Evolutionary conservation across 352 stramenopile species (phyloP), one percentile per base, ranked within the genome.

Genomic region (Phytopythium vexans): DNA sequence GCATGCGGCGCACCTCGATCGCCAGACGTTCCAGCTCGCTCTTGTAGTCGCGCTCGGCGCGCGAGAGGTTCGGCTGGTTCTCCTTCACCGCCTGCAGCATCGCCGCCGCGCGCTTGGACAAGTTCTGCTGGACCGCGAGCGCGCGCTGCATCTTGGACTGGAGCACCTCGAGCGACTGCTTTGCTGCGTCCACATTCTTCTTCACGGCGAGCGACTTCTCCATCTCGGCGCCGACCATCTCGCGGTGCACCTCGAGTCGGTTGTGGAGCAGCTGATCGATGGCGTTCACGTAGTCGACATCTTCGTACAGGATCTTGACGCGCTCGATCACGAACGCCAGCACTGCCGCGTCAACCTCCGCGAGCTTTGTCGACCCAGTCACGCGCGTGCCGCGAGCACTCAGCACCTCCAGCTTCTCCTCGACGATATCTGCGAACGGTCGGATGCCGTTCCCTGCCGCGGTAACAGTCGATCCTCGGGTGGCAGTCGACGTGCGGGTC

Each of bases 31-130:
- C 72, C n/a, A 94, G 53, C 16, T 92, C 81, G 56, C 70, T 58
- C 64, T 86, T 83, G 54, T 81, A 88, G 49, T 90, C 74, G 4
- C 72, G 70, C 56, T 94, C 83, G 44, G 83, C 78, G 15, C 76
- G 78, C 40, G 83, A 89, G 50, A 94, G 56, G 52, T 83, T 67
- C 6, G 77, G 74, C 46, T 94, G 83, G 58, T 92, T 94, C 55
- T 94, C 83, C 64, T 89, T 89, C 32, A 90, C 72, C 31, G 81
- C 82, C 50, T 94, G 83, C 5, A 94, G 57, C 48, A 88, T 74
- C 1, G 81, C 81, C 1, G 83, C 83, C 1, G 83, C 78, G n/a
- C 83, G 81, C 58, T 86, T 88, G 42, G 80, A 76, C 32, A 94
- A 60, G 49, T 89, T 88, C 41, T 85, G 63, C 51, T 94, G 83